Conservation (phyloP, 2,329 filamentous ascomycete genomes). For the Metarhizium brunneum region DNA sequence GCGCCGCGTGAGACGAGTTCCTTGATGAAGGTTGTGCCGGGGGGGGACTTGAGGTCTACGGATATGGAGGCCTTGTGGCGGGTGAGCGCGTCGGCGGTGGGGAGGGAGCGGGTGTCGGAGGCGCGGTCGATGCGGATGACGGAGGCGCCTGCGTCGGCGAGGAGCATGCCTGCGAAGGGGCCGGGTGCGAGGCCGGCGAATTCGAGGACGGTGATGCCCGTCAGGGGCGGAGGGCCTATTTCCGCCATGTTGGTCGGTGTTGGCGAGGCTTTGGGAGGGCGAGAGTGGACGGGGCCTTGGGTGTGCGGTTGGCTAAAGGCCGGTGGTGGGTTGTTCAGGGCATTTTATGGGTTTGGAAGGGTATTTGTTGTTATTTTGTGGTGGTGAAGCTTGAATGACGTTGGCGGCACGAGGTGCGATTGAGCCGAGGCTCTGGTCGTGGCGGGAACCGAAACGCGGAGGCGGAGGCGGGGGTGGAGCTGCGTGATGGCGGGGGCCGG, state of each 20-base stretch:
- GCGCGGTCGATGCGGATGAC: slow-evolving; percentile 78
- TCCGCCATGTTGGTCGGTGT: background rate
- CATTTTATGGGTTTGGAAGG: no score
- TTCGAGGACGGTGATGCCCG: slow-evolving; percentile 48
- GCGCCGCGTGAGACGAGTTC: slow-evolving; percentile 59
- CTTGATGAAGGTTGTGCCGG: slow-evolving; percentile 57
- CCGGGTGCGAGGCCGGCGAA: slow-evolving; percentile 60
- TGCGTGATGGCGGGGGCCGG: no score
- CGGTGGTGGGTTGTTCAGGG: no score
- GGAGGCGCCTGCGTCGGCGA: slow-evolving; percentile 81
- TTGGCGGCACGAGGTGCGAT: no score
- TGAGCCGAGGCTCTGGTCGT: no score
- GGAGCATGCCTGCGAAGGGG: slow-evolving; percentile 79
- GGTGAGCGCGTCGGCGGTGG: slow-evolving; percentile 64
- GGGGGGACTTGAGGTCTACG: slow-evolving; percentile 63
- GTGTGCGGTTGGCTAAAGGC: no score
- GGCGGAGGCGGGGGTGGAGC: no score
- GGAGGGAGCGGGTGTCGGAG: slow-evolving; percentile 17
- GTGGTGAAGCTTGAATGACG: no score
- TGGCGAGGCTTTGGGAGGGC: background rate
- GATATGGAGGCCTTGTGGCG: slow-evolving; percentile 74
- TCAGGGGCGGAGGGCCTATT: slow-evolving; percentile 24
- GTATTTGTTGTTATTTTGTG: no score
- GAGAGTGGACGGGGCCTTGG: no score
- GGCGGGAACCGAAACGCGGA: no score